Conservation (phyloP, 2,329 filamentous ascomycete genomes). For the Botrytis galanthina region DNA sequence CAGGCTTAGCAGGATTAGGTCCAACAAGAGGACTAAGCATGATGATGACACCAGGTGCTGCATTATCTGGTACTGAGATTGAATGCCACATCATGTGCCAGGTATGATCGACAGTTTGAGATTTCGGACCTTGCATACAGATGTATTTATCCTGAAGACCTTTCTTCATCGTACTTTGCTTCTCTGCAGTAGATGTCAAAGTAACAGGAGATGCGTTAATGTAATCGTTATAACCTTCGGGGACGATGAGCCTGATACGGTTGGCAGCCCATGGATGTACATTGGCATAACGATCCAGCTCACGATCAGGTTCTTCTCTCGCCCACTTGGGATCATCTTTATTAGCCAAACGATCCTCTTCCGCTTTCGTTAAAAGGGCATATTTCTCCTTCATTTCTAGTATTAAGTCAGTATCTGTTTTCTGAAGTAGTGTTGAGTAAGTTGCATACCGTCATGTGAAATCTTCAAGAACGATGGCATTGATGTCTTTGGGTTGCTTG, state of each 20-base stretch:
- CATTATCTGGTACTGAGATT: constrained; percentile 42
- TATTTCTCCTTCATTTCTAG: constrained; percentile 60
- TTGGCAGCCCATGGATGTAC: constrained; percentile 89
- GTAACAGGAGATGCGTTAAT: constrained; percentile 74
- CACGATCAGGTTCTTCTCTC: constrained; percentile 54
- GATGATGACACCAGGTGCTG: constrained; percentile 75
- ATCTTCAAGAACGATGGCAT: constrained; percentile 54
- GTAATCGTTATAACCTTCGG: constrained; percentile 70
- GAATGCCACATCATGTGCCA: constrained; percentile 97
- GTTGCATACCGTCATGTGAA: constrained; percentile 47
- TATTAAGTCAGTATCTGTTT: constrained; percentile 21
- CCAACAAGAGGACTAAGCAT: constrained; percentile 89
- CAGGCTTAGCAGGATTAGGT: constrained; percentile 31
- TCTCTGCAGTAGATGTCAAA: constrained; percentile 41
- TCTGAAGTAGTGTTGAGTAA: constrained; percentile 16
- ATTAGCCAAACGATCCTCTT: constrained; percentile 36
- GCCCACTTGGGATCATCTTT: constrained; percentile 50
- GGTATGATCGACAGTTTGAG: constrained; percentile 72
- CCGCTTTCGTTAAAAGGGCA: constrained; percentile 61
- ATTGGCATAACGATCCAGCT: constrained; percentile 82
- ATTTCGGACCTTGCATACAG: constrained; percentile 88
- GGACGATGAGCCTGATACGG: constrained; percentile 76
- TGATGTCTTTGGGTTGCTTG: constrained; percentile 10
- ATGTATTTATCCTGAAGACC: constrained; percentile 62
- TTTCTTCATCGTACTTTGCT: constrained; percentile 32